These are phyloP conservation scores for Filosporella fistucella DNA, from an alignment of 495 filamentous ascomycete genomes.

Conservation along the genomic window DNA sequence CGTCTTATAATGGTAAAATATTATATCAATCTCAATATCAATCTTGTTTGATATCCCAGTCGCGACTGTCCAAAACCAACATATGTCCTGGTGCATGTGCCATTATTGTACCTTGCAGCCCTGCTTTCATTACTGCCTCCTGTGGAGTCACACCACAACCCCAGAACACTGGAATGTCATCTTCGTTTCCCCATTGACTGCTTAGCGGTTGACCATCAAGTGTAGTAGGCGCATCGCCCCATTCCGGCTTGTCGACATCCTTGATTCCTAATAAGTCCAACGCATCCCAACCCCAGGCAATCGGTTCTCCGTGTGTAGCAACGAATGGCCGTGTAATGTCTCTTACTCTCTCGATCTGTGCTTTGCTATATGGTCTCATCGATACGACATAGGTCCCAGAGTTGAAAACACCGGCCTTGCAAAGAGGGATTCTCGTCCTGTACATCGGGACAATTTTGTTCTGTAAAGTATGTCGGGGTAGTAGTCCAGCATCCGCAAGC, in stretches of 20 bases:
- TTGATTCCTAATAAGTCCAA: conserved; percentile 38
- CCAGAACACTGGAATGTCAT: conserved; percentile 52
- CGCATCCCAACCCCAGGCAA: conserved; percentile 56
- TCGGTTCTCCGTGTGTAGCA: conserved; percentile 51
- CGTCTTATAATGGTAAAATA: too few species aligned
- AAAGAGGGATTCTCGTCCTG: conserved; percentile 40
- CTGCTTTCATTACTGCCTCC: conserved; percentile 45
- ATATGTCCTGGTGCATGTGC: conserved; percentile 53
- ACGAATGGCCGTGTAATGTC: conserved; percentile 40
- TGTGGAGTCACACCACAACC: conserved; percentile 58
- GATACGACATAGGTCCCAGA: conserved; percentile 43
- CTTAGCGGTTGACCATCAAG: conserved; percentile 22
- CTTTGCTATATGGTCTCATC: conserved; percentile 45
- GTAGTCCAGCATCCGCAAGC: conserved; percentile 36
- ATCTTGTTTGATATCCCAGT: conserved; percentile 4
- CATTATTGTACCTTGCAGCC: conserved; percentile 44
- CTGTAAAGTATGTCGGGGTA: conserved; percentile 36
- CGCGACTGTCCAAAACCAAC: conserved; percentile 18
- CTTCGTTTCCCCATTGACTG: conserved; percentile 25
- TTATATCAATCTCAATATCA: too few species aligned
- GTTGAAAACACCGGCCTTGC: conserved; percentile 48
- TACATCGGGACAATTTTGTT: conserved; percentile 49
- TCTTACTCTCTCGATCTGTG: conserved; percentile 42
- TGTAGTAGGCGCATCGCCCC: conserved; percentile 34
- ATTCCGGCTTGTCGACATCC: conserved; percentile 40